Evolutionary conservation across 306 rosid genomes (phyloP).

Genomic region (Parietaria judaica): DNA sequence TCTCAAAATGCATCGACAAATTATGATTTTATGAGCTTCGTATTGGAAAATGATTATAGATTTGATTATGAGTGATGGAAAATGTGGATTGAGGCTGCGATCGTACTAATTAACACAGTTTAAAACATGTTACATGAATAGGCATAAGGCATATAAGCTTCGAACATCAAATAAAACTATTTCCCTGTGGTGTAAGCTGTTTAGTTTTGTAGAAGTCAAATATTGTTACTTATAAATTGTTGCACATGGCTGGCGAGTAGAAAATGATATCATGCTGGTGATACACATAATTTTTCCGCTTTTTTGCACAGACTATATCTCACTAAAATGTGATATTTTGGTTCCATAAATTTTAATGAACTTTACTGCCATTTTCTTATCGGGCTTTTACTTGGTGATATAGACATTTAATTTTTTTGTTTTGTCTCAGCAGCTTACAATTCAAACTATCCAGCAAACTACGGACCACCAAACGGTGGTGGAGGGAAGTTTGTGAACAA

Average conservation of each 20-base stretch:
- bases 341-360: conserved; percentile 26
- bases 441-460: conserved; percentile 42
- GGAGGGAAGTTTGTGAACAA: conserved; percentile 66
- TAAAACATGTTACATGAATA: too few species aligned
- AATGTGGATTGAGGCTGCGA: too few species aligned
- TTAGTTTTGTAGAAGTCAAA: background rate
- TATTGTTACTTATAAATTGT: too few species aligned
- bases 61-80: too few species aligned
- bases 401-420: conserved; percentile 57
- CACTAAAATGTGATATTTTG: conserved; percentile 22
- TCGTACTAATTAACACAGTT: too few species aligned
- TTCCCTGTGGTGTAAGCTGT: background rate
- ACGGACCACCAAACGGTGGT: conserved; percentile 64
- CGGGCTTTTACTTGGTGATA: conserved; percentile 57
- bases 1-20: too few species aligned
- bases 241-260: too few species aligned
- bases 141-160: too few species aligned
- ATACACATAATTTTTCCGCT: background rate
- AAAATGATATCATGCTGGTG: background rate
- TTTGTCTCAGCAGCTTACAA: conserved; percentile 68
- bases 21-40: too few species aligned
- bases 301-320: conserved; percentile 6
- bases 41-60: too few species aligned
- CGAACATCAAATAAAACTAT: too few species aligned
- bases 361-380: conserved; percentile 48